Percentiles rank a stretch among this genome's conserved stretches.
Conservation (phyloP, 129 eudicot genomes). For the Glebionis coronaria region DNA sequence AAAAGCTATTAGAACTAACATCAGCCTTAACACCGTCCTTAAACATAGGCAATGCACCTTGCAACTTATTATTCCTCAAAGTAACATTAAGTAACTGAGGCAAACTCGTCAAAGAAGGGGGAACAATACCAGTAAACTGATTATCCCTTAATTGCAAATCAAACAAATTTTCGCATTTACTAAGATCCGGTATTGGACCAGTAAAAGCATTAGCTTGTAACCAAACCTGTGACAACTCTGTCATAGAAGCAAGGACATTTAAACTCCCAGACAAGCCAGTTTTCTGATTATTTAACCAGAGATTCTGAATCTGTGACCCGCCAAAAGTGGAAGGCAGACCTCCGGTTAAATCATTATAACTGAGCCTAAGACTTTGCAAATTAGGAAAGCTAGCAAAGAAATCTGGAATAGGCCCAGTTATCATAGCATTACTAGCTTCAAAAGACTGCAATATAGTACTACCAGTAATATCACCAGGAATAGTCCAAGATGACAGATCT, state of each 20-base stretch:
- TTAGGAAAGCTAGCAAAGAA: constrained; percentile 40
- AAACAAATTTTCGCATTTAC: constrained; percentile 36
- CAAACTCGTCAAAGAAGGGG: constrained; percentile 29
- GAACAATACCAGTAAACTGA: constrained; percentile 57
- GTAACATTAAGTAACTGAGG: constrained; percentile 41
- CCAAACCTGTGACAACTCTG: constrained; percentile 61
- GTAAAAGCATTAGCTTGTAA: constrained; percentile 53
- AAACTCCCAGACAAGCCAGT: constrained; percentile 42
- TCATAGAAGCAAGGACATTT: constrained; percentile 48
- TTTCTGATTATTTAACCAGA: constrained; percentile 58
- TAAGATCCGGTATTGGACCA: constrained; percentile 56
- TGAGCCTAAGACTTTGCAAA: constrained; percentile 41
- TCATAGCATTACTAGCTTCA: constrained; percentile 34
- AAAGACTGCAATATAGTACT: constrained; percentile 32
- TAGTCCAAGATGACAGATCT: constrained; percentile 44
- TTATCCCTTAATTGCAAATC: constrained; percentile 80
- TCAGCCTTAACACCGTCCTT: constrained; percentile 8
- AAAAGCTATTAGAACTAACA: constrained; percentile 45
- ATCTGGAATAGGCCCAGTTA: constrained; percentile 56
- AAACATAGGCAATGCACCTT: constrained; percentile 56
- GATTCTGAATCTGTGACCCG: constrained; percentile 40
- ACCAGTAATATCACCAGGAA: constrained; percentile 39
- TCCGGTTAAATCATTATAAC: constrained; percentile 56
- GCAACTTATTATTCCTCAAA: constrained; percentile 54
- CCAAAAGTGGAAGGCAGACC: constrained; percentile 40